Evolutionary conservation across 352 stramenopile species (phyloP).

Genomic region (Phytophthora fragariaefolia): DNA sequence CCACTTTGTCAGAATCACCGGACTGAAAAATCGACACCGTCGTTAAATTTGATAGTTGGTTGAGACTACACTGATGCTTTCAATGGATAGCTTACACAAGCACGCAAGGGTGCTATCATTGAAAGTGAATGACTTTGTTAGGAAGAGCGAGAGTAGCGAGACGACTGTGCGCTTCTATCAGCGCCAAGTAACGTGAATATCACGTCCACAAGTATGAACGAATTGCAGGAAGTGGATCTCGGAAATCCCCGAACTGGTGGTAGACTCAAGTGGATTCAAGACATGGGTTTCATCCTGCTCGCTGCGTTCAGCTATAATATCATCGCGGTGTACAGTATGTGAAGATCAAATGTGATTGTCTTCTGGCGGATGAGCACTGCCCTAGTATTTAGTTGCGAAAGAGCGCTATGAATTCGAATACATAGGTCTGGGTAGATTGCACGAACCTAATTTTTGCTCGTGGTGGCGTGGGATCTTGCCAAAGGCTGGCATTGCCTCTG

Average conservation of each 20-base stretch:
- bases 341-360: conserved; percentile 41
- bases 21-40: too few relatives aligned
- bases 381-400: conserved; percentile 46
- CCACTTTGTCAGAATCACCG: too few relatives aligned
- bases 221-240: conserved; percentile 16
- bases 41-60: too few relatives aligned
- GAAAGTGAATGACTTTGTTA: not conserved
- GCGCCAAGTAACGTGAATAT: not conserved
- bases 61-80: too few relatives aligned
- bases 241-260: not conserved
- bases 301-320: conserved; percentile 59
- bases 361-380: conserved; percentile 55
- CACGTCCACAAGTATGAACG: not conserved
- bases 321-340: conserved; percentile 50
- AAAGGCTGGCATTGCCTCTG: conserved; percentile 54
- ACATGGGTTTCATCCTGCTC: conserved; percentile 42
- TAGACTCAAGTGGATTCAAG: not conserved
- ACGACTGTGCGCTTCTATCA: not conserved
- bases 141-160: not conserved
- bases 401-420: conserved; percentile 8
- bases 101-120: not conserved
- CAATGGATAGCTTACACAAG: not conserved
- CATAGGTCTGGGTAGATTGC: conserved; percentile 34
- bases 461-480: conserved; percentile 52
- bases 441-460: conserved; percentile 51